A percentile compares a stretch with the other conserved stretches of the same genome.
phyloP scores from a whole-genome alignment of 2,329 filamentous ascomycete genomes.

The Incumbomyces lentus region DNA sequence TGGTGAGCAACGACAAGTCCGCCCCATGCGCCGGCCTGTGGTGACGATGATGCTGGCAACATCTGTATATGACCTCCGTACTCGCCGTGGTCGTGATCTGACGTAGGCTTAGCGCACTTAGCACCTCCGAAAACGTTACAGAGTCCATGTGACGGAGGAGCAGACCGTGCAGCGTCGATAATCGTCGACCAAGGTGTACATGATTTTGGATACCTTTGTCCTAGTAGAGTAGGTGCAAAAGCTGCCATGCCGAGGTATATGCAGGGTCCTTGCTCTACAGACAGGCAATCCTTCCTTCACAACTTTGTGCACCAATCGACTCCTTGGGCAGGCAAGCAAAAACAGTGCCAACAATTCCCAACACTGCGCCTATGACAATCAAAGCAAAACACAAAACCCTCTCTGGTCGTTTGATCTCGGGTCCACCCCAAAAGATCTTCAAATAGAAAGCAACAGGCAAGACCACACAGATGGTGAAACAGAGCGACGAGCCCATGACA shows the following conservation, averaged over 20 bases:
- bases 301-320: constrained; percentile 44
- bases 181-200: not conserved
- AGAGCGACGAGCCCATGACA: constrained; percentile 78
- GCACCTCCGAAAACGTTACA: too few relatives aligned
- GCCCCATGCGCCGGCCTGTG: too few relatives aligned
- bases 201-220: not conserved
- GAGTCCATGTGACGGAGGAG: too few relatives aligned
- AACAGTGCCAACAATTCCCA: constrained; percentile 69
- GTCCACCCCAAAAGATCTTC: constrained; percentile 68
- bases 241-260: not conserved
- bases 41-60: too few relatives aligned
- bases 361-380: constrained; percentile 55
- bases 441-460: constrained; percentile 81
- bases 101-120: too few relatives aligned
- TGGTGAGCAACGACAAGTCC: too few relatives aligned
- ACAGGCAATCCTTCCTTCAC: not conserved
- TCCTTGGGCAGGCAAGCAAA: constrained; percentile 82
- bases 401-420: constrained; percentile 56
- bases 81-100: too few relatives aligned
- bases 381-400: constrained; percentile 57
- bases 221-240: not conserved
- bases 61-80: too few relatives aligned
- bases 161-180: too few relatives aligned
- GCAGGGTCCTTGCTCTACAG: not conserved
- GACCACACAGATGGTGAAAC: constrained; percentile 90